phyloP scores from a whole-genome alignment of 2,329 filamentous ascomycete species.

The Cephalotrichum gorgonifer region DNA sequence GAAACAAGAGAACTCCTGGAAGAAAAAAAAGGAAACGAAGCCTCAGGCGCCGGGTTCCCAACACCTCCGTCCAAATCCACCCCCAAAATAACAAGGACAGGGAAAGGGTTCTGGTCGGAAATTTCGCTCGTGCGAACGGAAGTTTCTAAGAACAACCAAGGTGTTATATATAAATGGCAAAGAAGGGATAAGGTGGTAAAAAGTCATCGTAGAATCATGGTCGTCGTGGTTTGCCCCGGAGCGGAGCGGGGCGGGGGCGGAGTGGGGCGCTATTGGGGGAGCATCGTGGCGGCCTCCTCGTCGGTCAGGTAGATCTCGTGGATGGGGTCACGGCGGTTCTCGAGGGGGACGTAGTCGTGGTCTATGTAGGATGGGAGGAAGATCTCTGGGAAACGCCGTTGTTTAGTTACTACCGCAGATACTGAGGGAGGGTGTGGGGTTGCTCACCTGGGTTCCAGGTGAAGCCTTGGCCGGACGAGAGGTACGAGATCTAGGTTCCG shows the following conservation, averaged over 20 bases:
- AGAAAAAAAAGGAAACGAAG: too few relatives aligned
- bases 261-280: slow-evolving; percentile 42
- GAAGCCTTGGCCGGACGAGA: slow-evolving; percentile 70
- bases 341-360: slow-evolving; percentile 63
- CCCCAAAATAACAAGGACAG: background rate
- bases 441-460: slow-evolving; percentile 66
- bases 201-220: background rate
- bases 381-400: slow-evolving; percentile 45
- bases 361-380: slow-evolving; percentile 72
- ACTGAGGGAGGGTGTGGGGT: background rate
- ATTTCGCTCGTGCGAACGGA: background rate
- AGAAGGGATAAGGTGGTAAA: background rate
- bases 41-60: too few relatives aligned
- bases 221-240: too few relatives aligned
- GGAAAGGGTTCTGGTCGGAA: too few relatives aligned
- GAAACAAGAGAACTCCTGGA: too few relatives aligned
- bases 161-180: background rate
- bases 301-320: slow-evolving; percentile 70
- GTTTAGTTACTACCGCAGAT: background rate
- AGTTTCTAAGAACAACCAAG: too few relatives aligned
- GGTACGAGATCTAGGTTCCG: slow-evolving; percentile 58
- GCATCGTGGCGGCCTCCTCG: slow-evolving; percentile 60
- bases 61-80: too few relatives aligned
- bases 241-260: background rate
- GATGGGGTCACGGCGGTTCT: slow-evolving; percentile 66